Evolutionary conservation across 805 yeast genomes (phyloP), one percentile per base, ranked within the genome.

Genomic region (Wickerhamiella australiensis): DNA sequence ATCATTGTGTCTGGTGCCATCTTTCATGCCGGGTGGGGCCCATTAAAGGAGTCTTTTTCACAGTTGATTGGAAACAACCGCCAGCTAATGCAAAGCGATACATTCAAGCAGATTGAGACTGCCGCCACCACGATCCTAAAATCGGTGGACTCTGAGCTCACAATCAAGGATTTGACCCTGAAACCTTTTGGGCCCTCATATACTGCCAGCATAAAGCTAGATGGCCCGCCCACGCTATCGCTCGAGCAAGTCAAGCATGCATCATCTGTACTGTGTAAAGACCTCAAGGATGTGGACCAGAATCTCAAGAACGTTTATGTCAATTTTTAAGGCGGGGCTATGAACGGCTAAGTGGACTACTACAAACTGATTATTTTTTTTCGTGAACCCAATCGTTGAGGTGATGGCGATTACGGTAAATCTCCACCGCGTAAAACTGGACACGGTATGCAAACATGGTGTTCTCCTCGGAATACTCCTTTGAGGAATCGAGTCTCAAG

Each of bases 371-470:
- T 11, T 26, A 26, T 26, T 26, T 26, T 15, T 33, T 12, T 33
- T 33, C 11, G 50, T 64, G 67, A 50, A 79, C 74, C 98, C 98
- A 92, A 69, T 92, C 95, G 69, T 92, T 92, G 60, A 84, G 74
- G 33, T 95, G 95, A 56, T 75, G 75, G 65, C 79, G 84, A 71
- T 92, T 92, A 75, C 98, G 82, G 53, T 85, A 86, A 55, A 92
- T 82, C 72, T 92, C 98, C 62, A 87, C 76, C 50, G 96, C 96
- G 60, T 88, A 84, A 65, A 92, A 92, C 69, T 92, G 97, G 63
- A 90, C 78, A 70, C 97, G 80, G 52, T 90, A 92, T 5, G 65
- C 95, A 59, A 92, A 90, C 48, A 87, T 83, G 42, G 97, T 85
- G 52, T 82, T 79, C 42, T 79, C 77, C 68, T 90, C 85, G 44